phyloP scores from a whole-genome alignment of 2,329 filamentous ascomycete genomes.

The Pleomassaria siparia region DNA sequence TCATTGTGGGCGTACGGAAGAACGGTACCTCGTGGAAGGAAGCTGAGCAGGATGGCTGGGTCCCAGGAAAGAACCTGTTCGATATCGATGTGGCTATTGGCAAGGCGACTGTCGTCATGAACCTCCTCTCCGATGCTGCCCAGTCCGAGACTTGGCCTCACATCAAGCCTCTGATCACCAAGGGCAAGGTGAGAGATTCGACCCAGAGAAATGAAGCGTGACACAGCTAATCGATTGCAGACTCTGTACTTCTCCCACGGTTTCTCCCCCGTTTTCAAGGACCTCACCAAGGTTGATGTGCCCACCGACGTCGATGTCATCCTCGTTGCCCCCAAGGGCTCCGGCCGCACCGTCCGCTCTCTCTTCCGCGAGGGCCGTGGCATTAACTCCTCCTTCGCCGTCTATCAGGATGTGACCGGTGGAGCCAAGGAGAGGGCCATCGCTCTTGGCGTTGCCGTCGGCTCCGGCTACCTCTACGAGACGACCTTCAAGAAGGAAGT shows the following conservation, averaged over 20 bases:
- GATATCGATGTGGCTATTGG: constrained; percentile 95
- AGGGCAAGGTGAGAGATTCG: constrained; percentile 77
- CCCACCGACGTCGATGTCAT: constrained; percentile 97
- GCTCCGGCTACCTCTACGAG: constrained; percentile 98
- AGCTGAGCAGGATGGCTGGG: constrained; percentile 94
- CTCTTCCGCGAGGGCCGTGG: constrained; percentile 99
- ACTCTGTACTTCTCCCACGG: constrained; percentile 99
- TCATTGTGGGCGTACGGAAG: constrained; percentile 98
- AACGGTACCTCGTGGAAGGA: constrained; percentile 98
- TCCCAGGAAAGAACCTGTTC: constrained; percentile 98
- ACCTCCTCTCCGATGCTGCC: constrained; percentile 95
- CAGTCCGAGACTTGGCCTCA: constrained; percentile 98
- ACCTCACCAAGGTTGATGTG: constrained; percentile 97
- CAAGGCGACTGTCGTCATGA: constrained; percentile 96
- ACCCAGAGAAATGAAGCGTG: constrained; percentile 10
- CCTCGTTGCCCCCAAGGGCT: constrained; percentile 98
- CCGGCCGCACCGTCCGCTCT: constrained; percentile 95
- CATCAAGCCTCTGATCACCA: constrained; percentile 96
- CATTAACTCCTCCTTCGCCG: constrained; percentile 99
- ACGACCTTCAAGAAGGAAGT: constrained; percentile 99
- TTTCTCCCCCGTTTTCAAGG: constrained; percentile 99
- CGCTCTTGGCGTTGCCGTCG: constrained; percentile 94
- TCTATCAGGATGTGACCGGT: constrained; percentile 97
- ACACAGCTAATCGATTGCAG: constrained; percentile 50
- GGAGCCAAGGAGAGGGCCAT: constrained; percentile 98